These are phyloP conservation scores for Hyphopichia pseudoburtonii DNA, from an alignment of 1,139 yeast genomes.

Conservation along the genomic window DNA sequence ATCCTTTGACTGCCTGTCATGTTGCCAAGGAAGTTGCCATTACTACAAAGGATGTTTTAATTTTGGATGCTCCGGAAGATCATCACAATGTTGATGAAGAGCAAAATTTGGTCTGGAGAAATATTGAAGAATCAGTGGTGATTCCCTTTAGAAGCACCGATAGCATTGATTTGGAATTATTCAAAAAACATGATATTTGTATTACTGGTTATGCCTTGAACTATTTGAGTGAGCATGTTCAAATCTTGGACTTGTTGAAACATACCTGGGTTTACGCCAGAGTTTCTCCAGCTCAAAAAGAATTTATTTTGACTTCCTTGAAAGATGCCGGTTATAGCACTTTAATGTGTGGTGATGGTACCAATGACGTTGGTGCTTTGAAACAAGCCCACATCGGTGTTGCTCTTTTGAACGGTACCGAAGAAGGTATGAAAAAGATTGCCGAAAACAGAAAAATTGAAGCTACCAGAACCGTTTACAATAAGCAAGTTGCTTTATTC, in stretches of 20 bases:
- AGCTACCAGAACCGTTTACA: slow-evolving; percentile 65
- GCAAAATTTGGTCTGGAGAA: slow-evolving; percentile 76
- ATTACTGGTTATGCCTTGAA: slow-evolving; percentile 89
- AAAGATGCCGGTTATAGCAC: slow-evolving; percentile 91
- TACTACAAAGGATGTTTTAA: slow-evolving; percentile 75
- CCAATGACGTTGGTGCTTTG: slow-evolving; percentile 98
- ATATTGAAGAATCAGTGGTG: slow-evolving; percentile 71
- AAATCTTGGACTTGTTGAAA: slow-evolving; percentile 70
- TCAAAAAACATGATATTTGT: slow-evolving; percentile 78
- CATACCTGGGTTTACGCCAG: slow-evolving; percentile 98
- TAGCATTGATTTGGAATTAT: slow-evolving; percentile 57
- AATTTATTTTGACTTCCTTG: slow-evolving; percentile 77
- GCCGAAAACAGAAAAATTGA: slow-evolving; percentile 78
- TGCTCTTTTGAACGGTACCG: slow-evolving; percentile 95
- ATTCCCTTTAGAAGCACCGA: slow-evolving; percentile 68
- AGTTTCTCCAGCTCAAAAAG: slow-evolving; percentile 96
- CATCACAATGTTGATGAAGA: slow-evolving; percentile 52
- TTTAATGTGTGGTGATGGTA: slow-evolving; percentile 99
- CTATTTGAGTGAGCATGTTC: slow-evolving; percentile 60
- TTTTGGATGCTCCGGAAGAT: slow-evolving; percentile 83
- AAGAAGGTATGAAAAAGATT: slow-evolving; percentile 86
- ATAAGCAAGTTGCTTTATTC: slow-evolving; percentile 80
- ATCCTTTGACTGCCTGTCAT: slow-evolving; percentile 96
- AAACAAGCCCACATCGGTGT: slow-evolving; percentile 98
- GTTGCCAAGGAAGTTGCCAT: slow-evolving; percentile 93